Base-by-base conservation (phyloP, 2,329 filamentous ascomycete species). In the Dactylonectria macrodidyma region DNA sequence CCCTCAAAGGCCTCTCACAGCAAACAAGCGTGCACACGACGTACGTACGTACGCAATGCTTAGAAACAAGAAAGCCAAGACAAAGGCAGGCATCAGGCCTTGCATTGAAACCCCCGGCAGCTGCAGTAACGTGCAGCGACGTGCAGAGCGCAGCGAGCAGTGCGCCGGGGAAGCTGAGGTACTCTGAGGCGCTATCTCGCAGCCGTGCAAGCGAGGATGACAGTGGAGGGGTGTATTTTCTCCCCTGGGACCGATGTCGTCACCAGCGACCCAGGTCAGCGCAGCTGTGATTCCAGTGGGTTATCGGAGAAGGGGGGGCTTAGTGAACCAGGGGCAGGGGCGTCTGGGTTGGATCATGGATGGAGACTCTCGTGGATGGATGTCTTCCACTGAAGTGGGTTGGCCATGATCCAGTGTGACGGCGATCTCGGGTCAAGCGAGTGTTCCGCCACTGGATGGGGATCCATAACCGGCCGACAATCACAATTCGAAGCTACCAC, bases 401-500 rank as follows among this genome's bases (percentile, higher is more conserved):
- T 30, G 33, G 34, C 12, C n/a, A 30, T 59, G 48, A 55, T 65
- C 62, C 56, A 55, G 62, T 60, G 44, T 54, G 44, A 60, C 41
- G 57, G 57, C 41, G 50, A 60, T 60, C 50, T 60, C 44, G 44
- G 62, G 44, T 48, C 62, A 60, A 65, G 62, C 57, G 62, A 65
- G 62, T 19, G 50, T 9, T 44, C 60, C 41, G 26, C 56, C 16
- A 60, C 57, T 65, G 62, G 56, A 12, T 56, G 41, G 7, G 22
- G 33, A 44, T 24, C 46, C 59, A 33, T 55, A 33, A 26, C 56
- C 30, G 36, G 62, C 56, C 62, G 62, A 59, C 62, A 65, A 65
- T 65, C 62, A 26, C 62, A 65, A 60, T 65, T 63, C 60, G 38
- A 58, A 34, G 50, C 10, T 52, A 44, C 46, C 46, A 44, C 46